Conservation (phyloP, 1,284 basidiomycete genomes). For the Anthracocystis setariae region DNA sequence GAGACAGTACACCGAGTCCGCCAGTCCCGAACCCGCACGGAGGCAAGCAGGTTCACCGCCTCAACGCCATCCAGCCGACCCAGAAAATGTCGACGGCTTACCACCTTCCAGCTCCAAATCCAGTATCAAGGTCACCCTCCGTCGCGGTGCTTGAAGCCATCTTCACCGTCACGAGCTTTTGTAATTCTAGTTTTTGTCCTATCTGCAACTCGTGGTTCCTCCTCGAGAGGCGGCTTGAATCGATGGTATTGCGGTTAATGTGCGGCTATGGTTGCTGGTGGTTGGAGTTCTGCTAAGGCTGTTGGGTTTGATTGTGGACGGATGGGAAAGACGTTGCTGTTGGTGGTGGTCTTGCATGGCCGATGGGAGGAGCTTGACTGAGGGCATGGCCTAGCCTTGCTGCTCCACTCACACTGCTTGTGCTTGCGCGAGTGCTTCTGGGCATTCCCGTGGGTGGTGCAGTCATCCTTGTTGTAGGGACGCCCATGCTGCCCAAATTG, state of each 20-base stretch:
- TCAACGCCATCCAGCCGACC: constrained; percentile 3
- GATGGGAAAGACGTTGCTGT: constrained; percentile 1
- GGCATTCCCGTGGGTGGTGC: background rate
- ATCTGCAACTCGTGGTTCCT: background rate
- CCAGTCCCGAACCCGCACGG: constrained; percentile 31
- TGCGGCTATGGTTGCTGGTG: no score
- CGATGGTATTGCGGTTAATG: no score
- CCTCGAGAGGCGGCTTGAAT: no score
- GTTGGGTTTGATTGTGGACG: constrained; percentile 1
- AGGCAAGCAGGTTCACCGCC: constrained; percentile 10
- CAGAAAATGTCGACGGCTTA: constrained; percentile 4
- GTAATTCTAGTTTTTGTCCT: constrained; percentile 6
- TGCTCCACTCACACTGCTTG: background rate
- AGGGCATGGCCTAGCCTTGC: constrained; percentile 11
- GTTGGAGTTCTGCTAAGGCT: no score
- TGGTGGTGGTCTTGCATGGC: background rate
- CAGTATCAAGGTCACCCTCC: constrained; percentile 35
- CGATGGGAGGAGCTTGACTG: constrained; percentile 6
- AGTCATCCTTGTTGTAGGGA: constrained; percentile 26
- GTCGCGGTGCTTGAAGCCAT: constrained; percentile 14
- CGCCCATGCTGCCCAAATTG: constrained; percentile 41
- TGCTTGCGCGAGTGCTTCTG: background rate
- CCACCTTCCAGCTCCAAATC: constrained; percentile 18
- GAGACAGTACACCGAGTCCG: constrained; percentile 43
- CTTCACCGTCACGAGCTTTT: background rate